Evolutionary conservation across 1,139 yeast genomes (phyloP), one percentile per base, ranked within the genome.

Genomic region (Lodderomyces parapsilosis): DNA sequence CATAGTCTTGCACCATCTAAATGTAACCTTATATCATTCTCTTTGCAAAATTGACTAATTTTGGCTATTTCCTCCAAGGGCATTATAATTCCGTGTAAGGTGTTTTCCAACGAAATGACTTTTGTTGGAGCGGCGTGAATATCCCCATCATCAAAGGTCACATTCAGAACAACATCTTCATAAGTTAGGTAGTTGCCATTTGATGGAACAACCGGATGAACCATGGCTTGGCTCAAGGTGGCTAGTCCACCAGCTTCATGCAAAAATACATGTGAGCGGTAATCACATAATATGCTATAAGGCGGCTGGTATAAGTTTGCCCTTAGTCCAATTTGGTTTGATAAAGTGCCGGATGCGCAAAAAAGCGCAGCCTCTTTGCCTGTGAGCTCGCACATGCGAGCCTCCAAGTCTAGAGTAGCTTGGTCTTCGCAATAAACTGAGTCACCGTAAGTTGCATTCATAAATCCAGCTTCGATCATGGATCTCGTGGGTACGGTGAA

Each of bases 1-100:
- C 96, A 90, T 47, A 91, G 71, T 54, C 98, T 76, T n/a, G 98
- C 98, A 50, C 98, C 98, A 59, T 91, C 98, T 57, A 90, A 79
- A 61, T 91, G 98, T 56, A 90, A 67, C 52, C 71, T 76, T 49
- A 90, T 71, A 44, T 76, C 77, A 55, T 84, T 74, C 43, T 71
- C 78, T 48, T 75, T 69, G 52, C 96, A 89, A 73, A 87, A 89
- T 45, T 68, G 74, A 42, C 87, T 77, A 53, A 91, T 90, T 50
- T 81, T 77, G 49, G 72, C 69, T 50, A 91, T 78, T 60, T 91
- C 97, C 39, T 85, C 94, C 41, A 86, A 58, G 11, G 97, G 98
- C 63, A 81, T 77, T 36, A 90, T 67, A 40, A 86, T 78, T 38
- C 98, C 98, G 54, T 86, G 91, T 38, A 89, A 63, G 3, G 98